These are phyloP conservation scores for Cryptococcus sp. DNA, from an alignment of 1,284 basidiomycete genomes.

Conservation along the genomic window DNA sequence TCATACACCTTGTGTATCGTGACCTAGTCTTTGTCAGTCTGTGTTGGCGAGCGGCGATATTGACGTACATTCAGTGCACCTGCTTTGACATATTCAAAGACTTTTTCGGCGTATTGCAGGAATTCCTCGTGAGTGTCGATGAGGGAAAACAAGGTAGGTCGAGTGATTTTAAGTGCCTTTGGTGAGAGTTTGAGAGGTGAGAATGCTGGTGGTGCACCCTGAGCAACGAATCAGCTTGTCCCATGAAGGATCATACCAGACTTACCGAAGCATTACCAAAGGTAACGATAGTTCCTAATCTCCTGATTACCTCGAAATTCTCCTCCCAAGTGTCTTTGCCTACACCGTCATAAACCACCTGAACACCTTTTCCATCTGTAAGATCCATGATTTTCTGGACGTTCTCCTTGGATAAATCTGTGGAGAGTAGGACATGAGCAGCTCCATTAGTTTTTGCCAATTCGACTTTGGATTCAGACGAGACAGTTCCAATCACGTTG, in stretches of 20 bases:
- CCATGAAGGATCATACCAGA: not conserved
- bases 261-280: conserved; percentile 84
- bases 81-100: conserved; percentile 61
- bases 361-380: conserved; percentile 75
- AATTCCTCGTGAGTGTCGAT: conserved; percentile 67
- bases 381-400: conserved; percentile 64
- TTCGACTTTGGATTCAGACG: conserved; percentile 74
- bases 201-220: conserved; percentile 53
- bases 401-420: conserved; percentile 52
- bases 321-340: conserved; percentile 87
- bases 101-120: conserved; percentile 59
- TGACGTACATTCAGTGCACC: conserved; percentile 58
- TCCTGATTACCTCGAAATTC: conserved; percentile 71
- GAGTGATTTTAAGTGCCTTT: conserved; percentile 77
- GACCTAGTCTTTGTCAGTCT: conserved; percentile 37
- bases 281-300: conserved; percentile 72
- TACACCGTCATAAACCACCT: conserved; percentile 85
- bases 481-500: conserved; percentile 91
- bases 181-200: conserved; percentile 65
- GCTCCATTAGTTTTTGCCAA: conserved; percentile 78
- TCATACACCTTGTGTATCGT: conserved; percentile 72
- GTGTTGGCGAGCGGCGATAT: not conserved
- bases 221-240: not conserved
- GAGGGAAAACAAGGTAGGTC: conserved; percentile 62
- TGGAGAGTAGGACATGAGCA: conserved; percentile 79